Conservation (phyloP, 2,329 filamentous ascomycete genomes). For the Tolypocladium endophyticum region DNA sequence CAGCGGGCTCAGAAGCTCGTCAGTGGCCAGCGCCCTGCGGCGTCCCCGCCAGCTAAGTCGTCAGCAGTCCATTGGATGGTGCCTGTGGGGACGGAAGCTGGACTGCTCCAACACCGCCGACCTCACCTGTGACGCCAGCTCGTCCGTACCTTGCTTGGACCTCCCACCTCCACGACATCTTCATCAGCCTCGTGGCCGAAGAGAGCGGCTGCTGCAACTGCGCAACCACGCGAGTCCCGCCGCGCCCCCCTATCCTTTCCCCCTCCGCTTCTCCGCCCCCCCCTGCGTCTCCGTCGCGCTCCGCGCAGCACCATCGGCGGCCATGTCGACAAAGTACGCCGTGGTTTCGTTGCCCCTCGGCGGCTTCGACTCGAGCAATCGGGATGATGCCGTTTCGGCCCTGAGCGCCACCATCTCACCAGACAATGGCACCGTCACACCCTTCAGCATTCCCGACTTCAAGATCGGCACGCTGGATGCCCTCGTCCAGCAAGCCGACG, state of each 20-base stretch:
- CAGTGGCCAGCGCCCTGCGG: background rate
- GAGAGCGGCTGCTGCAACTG: background rate
- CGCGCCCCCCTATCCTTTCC: background rate
- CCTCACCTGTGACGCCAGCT: background rate
- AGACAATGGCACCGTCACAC: slow-evolving; percentile 65
- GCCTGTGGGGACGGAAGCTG: background rate
- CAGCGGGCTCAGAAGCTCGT: background rate
- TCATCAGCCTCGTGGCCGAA: background rate
- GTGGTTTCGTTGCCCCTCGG: slow-evolving; percentile 84
- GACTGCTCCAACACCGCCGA: background rate
- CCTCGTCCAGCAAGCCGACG: slow-evolving; percentile 91
- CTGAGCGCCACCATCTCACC: slow-evolving; percentile 61
- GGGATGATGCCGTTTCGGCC: slow-evolving; percentile 69
- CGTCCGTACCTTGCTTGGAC: background rate
- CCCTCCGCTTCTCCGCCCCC: background rate
- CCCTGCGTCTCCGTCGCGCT: slow-evolving; percentile 1
- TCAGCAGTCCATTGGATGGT: background rate
- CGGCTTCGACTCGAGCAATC: slow-evolving; percentile 70
- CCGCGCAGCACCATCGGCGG: slow-evolving; percentile 1
- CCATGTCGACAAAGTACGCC: slow-evolving; percentile 59
- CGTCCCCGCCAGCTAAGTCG: background rate
- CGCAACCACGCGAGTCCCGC: background rate
- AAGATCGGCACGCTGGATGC: slow-evolving; percentile 96
- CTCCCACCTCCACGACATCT: background rate
- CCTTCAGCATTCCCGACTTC: slow-evolving; percentile 83